A percentile compares a stretch with the other conserved stretches of the same genome.
These are phyloP conservation scores for Phytophthora colocasiae DNA, from an alignment of 352 stramenopile species.

Conservation along the genomic window DNA sequence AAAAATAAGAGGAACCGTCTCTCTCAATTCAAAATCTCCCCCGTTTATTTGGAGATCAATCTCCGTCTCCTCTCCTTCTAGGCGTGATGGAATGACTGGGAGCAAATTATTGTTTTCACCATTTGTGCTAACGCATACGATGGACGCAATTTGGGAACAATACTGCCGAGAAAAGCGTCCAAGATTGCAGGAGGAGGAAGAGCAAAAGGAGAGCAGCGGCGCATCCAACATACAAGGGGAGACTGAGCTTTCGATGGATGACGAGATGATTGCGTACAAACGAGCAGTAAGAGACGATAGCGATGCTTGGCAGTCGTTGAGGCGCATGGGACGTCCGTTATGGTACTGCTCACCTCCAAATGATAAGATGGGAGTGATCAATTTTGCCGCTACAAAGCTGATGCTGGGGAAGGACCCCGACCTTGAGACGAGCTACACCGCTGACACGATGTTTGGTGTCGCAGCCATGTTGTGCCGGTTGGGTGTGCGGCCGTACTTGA, in stretches of 20 bases:
- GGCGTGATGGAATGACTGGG: not conserved
- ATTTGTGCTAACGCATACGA: slow-evolving; percentile 23
- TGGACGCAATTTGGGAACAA: slow-evolving; percentile 12
- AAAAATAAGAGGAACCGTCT: no score
- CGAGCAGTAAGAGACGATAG: not conserved
- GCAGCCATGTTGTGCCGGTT: slow-evolving; percentile 13
- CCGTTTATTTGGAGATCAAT: no score
- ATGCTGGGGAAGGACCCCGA: not conserved
- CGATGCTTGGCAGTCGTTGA: slow-evolving; percentile 3
- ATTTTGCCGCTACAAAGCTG: slow-evolving; percentile 12
- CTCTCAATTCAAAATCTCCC: no score
- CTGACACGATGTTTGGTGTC: slow-evolving; percentile 16
- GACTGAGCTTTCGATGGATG: not conserved
- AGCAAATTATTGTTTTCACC: slow-evolving; percentile 3
- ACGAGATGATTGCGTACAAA: slow-evolving; percentile 8
- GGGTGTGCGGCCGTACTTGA: slow-evolving; percentile 2
- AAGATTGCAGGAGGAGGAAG: no score
- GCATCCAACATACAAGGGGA: no score
- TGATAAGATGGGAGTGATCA: not conserved
- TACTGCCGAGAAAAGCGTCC: not conserved
- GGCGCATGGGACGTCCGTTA: slow-evolving; percentile 16
- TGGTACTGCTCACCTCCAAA: not conserved
- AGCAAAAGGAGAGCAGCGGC: not conserved
- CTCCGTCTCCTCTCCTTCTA: no score
- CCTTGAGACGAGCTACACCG: not conserved